Evolutionary conservation across 495 filamentous ascomycete genomes (phyloP), one percentile per base, ranked within the genome.

Genomic region (Daldinia caldariorum): DNA sequence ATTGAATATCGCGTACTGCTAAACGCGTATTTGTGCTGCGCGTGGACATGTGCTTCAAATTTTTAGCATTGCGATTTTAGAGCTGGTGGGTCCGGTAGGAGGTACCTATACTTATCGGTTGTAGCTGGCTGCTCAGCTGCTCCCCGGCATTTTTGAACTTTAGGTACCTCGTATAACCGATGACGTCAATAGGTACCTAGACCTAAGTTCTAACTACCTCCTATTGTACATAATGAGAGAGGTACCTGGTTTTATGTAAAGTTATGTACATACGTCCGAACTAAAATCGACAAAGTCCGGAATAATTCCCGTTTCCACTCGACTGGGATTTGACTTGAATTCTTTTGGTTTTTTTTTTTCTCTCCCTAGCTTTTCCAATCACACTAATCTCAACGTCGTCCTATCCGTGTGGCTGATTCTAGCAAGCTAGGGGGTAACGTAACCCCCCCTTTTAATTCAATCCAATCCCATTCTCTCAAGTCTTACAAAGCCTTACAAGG

Each of bases 161-260:
- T n/a, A n/a, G n/a, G n/a, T n/a, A n/a, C n/a, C n/a, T n/a, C n/a
- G n/a, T n/a, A n/a, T 0, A 29, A 58, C 18, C 4, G 18, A 65
- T 65, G 62, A 65, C 62, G 62, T 65, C 7, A 4, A n/a, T 5
- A 65, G n/a, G n/a, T n/a, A n/a, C n/a, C n/a, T n/a, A n/a, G n/a
- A n/a, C n/a, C n/a, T n/a, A 39, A 39, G 54, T 58, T 20, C 4
- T 41, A 13, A 14, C 1, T 65, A 26, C 26, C 26, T 26, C 1
- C n/a, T n/a, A n/a, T n/a, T n/a, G n/a, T n/a, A 65, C 62, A 18
- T 51, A 5, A 6, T 18, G 6, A 35, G 12, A 5, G 2, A 58
- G 39, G 62, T 58, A 65, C 41, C 55, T 37, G 1, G 6, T 3
- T 29, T 26, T 26, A 26, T 26, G 13, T 12, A 6, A 14, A 3